Evolutionary conservation across 805 yeast species (phyloP).

Genomic region (Candida cerambycidarum): DNA sequence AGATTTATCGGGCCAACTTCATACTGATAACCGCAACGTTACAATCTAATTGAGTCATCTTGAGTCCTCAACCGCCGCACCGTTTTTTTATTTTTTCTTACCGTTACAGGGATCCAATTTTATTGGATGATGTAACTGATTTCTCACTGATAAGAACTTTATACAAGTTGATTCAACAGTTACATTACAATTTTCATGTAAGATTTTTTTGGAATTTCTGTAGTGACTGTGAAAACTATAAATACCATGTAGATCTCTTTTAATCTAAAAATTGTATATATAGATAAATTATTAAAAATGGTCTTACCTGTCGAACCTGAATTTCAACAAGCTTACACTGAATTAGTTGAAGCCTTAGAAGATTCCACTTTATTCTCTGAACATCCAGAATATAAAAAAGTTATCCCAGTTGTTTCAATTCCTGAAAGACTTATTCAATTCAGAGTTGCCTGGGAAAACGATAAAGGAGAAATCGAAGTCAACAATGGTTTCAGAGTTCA

Average conservation of each 20-base stretch:
- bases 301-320: slow-evolving; percentile 93
- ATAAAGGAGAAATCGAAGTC: slow-evolving; percentile 85
- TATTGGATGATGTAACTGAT: slow-evolving; percentile 3
- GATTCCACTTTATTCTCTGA: slow-evolving; percentile 87
- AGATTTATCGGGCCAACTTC: neutral
- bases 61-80: slow-evolving; percentile 5
- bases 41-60: slow-evolving; percentile 1
- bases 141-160: slow-evolving; percentile 1
- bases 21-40: neutral
- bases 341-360: slow-evolving; percentile 81
- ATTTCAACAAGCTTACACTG: slow-evolving; percentile 98
- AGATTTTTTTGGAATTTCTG: neutral
- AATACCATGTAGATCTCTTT: slow-evolving; percentile 1
- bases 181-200: neutral
- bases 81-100: neutral
- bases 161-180: slow-evolving; percentile 1
- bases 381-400: slow-evolving; percentile 87
- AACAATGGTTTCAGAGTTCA: slow-evolving; percentile 98
- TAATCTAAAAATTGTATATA: slow-evolving; percentile 1
- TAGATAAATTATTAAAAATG: slow-evolving; percentile 39
- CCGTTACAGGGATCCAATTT: slow-evolving; percentile 9
- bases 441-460: slow-evolving; percentile 98
- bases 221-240: neutral
- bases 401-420: slow-evolving; percentile 83
- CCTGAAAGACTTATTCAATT: slow-evolving; percentile 97